These are phyloP conservation scores for Nectriaceae sp. DNA, from an alignment of 2,329 filamentous ascomycete genomes.

Conservation along the genomic window DNA sequence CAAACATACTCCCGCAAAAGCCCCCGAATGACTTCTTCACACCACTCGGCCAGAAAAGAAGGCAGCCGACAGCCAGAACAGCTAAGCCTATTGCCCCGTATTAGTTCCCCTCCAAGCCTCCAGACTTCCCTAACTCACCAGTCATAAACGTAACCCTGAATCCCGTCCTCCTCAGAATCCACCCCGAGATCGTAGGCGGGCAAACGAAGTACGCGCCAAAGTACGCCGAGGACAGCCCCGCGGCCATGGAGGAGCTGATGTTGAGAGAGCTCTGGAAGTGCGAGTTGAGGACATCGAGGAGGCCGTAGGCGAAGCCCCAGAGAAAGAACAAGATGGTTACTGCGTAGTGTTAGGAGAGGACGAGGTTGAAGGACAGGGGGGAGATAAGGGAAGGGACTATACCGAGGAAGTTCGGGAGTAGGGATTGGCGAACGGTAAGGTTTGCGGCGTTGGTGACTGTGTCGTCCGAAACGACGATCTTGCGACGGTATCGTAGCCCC, in stretches of 20 bases:
- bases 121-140: not conserved
- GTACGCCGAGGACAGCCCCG: conserved; percentile 43
- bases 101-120: not conserved
- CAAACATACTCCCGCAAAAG: conserved; percentile 60
- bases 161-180: conserved; percentile 57
- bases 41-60: conserved; percentile 60
- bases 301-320: conserved; percentile 34
- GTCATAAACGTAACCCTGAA: conserved; percentile 64
- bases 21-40: conserved; percentile 58
- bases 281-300: conserved; percentile 37
- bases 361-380: not conserved
- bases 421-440: conserved; percentile 6
- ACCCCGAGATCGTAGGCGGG: conserved; percentile 42
- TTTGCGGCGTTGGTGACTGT: conserved; percentile 4
- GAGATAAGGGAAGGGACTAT: not conserved
- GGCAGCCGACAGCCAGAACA: conserved; percentile 56
- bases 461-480: conserved; percentile 5
- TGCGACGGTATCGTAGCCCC: conserved; percentile 1
- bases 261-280: conserved; percentile 40
- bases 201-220: conserved; percentile 45
- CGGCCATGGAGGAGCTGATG: conserved; percentile 35
- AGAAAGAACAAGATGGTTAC: conserved; percentile 36
- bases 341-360: not conserved
- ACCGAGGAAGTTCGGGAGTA: conserved; percentile 7
- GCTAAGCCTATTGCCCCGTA: conserved; percentile 41